phyloP scores from a whole-genome alignment of 805 yeast species.

The Candida maesae region DNA sequence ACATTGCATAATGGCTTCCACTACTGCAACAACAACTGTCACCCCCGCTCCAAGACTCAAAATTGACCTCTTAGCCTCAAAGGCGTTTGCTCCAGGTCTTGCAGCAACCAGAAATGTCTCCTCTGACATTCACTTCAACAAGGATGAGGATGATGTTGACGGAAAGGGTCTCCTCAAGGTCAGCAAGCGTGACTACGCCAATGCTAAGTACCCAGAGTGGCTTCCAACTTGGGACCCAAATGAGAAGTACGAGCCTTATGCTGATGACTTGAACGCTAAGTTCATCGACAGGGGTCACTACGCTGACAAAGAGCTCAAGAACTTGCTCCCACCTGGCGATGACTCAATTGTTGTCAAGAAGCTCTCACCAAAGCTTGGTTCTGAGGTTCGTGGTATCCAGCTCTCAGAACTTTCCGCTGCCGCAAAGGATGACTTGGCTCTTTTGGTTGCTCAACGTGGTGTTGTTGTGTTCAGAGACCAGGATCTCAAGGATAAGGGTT shows the following conservation, averaged over 20 bases:
- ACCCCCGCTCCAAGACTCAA: slow-evolving; percentile 1
- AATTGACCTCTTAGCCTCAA: background rate
- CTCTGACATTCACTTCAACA: slow-evolving; percentile 42
- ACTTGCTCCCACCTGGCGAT: slow-evolving; percentile 42
- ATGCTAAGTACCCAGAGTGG: slow-evolving; percentile 46
- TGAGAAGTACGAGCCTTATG: slow-evolving; percentile 46
- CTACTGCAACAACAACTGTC: background rate
- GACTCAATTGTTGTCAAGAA: slow-evolving; percentile 25
- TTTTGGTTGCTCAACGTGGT: slow-evolving; percentile 64
- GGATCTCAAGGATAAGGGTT: slow-evolving; percentile 56
- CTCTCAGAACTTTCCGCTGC: slow-evolving; percentile 47
- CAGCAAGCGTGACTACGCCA: slow-evolving; percentile 36
- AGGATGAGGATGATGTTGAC: slow-evolving; percentile 44
- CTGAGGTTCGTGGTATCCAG: slow-evolving; percentile 59
- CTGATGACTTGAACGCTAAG: slow-evolving; percentile 45
- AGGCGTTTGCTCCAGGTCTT: background rate
- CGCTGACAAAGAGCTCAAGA: slow-evolving; percentile 53
- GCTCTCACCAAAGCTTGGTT: slow-evolving; percentile 68
- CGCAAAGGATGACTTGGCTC: slow-evolving; percentile 68
- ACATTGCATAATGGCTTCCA: background rate
- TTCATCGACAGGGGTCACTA: slow-evolving; percentile 52
- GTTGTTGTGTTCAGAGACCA: slow-evolving; percentile 65
- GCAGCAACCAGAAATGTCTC: slow-evolving; percentile 16
- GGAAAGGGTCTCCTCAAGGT: slow-evolving; percentile 44
- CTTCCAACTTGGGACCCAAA: slow-evolving; percentile 66